phyloP scores from a whole-genome alignment of 2,329 filamentous ascomycete species.

The Ceratocystis smalleyi region DNA sequence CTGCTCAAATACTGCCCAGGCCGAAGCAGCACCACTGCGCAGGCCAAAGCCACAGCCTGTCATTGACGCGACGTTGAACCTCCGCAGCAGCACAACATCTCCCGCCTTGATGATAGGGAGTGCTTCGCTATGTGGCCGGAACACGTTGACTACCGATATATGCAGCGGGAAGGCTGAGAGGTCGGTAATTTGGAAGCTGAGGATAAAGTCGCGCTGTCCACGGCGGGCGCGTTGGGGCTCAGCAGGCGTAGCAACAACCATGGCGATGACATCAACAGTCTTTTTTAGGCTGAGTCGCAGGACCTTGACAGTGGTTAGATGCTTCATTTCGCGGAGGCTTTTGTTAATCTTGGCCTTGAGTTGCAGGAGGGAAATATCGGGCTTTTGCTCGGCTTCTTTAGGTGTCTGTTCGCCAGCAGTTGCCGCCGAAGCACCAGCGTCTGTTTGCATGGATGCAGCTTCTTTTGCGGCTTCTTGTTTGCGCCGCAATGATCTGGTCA shows the following conservation, averaged over 20 bases:
- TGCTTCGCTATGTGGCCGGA: conserved; percentile 41
- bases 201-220: conserved; percentile 43
- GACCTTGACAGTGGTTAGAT: conserved; percentile 37
- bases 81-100: conserved; percentile 42
- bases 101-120: conserved; percentile 40
- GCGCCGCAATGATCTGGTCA: not conserved
- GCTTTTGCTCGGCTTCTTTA: conserved; percentile 20
- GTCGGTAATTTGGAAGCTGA: conserved; percentile 43
- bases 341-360: conserved; percentile 34
- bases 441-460: not conserved
- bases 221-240: conserved; percentile 39
- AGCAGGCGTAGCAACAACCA: conserved; percentile 36
- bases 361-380: conserved; percentile 19
- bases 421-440: not conserved
- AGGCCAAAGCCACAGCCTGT: conserved; percentile 41
- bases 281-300: conserved; percentile 27
- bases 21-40: conserved; percentile 37
- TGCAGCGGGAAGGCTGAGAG: conserved; percentile 35
- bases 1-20: conserved; percentile 46
- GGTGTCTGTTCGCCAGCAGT: not conserved
- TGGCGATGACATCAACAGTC: conserved; percentile 38
- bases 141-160: conserved; percentile 41
- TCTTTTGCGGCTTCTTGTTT: not conserved
- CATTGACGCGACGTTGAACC: conserved; percentile 39
- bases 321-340: conserved; percentile 35